phyloP scores from a whole-genome alignment of 2,329 filamentous ascomycete genomes.

The Pezicula rhizophila region DNA sequence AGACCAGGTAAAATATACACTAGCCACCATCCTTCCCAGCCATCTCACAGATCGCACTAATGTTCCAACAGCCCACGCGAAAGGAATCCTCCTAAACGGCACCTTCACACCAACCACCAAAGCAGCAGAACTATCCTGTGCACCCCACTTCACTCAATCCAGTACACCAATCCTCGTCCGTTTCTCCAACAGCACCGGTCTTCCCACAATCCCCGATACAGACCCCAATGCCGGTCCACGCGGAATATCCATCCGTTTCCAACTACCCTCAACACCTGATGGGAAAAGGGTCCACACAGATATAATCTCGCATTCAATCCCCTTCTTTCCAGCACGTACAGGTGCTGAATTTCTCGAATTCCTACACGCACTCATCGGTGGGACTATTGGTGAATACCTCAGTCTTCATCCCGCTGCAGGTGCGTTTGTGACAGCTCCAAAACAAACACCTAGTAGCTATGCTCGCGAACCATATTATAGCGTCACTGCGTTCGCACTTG shows the following conservation, averaged over 20 bases:
- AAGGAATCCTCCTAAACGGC: constrained; percentile 45
- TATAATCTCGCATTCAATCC: constrained; percentile 46
- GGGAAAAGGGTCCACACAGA: constrained; percentile 46
- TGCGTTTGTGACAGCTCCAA: constrained; percentile 42
- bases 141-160: constrained; percentile 40
- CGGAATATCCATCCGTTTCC: constrained; percentile 43
- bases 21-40: neutral
- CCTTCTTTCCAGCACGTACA: constrained; percentile 45
- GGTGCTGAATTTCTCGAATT: constrained; percentile 47
- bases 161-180: constrained; percentile 40
- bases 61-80: constrained; percentile 41
- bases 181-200: constrained; percentile 45
- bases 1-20: constrained; percentile 29
- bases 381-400: constrained; percentile 32
- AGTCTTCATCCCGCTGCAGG: constrained; percentile 38
- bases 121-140: constrained; percentile 38
- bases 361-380: constrained; percentile 33
- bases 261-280: constrained; percentile 29
- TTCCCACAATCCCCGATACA: constrained; percentile 43
- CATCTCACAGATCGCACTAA: no score
- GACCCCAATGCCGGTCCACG: constrained; percentile 41
- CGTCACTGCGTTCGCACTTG: constrained; percentile 43
- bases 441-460: constrained; percentile 43
- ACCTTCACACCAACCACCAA: constrained; percentile 42
- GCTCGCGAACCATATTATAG: constrained; percentile 41